Base-by-base conservation (phyloP, 2,329 filamentous ascomycete genomes). In the Fusarium annulatum region DNA sequence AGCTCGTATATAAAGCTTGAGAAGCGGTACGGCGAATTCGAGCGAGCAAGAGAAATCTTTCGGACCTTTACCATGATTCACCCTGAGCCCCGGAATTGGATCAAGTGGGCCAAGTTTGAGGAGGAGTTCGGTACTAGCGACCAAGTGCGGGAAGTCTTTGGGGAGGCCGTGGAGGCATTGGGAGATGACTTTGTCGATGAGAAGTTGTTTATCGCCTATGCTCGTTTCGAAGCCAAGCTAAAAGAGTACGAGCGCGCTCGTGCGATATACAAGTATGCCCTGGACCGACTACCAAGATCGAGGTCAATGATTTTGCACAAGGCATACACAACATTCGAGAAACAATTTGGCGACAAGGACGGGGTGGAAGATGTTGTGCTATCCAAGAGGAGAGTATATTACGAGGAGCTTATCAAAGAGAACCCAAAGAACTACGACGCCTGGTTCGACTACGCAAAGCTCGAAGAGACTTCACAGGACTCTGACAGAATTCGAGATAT, bases 81-180 rank as follows among this genome's bases (percentile, higher is more conserved):
- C 76, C 95, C 96, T 0, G 96, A 98, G 79, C 94, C 96, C 28
- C 91, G 93, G 78, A 98, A 98, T 80, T 99, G 96, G 95, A 97
- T 99, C 84, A 98, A 98, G 81, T 99, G 96, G 96, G 93, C 96
- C 68, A 93, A 94, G 71, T 99, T 98, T 76, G 96, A 99, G 82
- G 96, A 98, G 81, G 96, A 99, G 80, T 94, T 92, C 76, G 96
- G 96, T 14, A 97, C 95, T 3, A 96, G 92, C 79, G 96, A 98
- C 78, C 82, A 96, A 74, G 96, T 99, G 11, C 89, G 96, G 28
- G 95, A 98, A 71, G 96, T 98, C 0, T 98, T 95, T 80, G 94
- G 95, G 8, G 88, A 89, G 62, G 95, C 96, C 3, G 92, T 98
- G 38, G 96, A 98, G 81, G 92, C 94, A 0, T 84, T 99, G 38